Evolutionary conservation across 495 filamentous ascomycete genomes (phyloP).

Genomic region (Neurospora tetraspora): DNA sequence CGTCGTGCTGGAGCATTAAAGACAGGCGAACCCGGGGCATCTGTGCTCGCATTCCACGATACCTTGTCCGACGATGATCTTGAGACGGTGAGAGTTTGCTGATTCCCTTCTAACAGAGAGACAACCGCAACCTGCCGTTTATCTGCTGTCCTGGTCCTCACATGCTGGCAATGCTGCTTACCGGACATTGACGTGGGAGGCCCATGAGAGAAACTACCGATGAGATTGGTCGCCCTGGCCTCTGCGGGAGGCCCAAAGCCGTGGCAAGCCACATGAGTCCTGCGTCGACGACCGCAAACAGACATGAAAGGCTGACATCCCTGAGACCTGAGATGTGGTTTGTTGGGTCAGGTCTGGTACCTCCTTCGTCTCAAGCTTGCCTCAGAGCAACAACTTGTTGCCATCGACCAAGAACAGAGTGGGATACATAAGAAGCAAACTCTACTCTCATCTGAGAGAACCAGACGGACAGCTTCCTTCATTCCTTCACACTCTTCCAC

Average conservation of each 20-base stretch:
- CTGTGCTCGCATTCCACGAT: neutral
- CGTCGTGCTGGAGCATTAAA: neutral
- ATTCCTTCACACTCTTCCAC: neutral
- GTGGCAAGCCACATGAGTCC: neutral
- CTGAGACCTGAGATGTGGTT: neutral
- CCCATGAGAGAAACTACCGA: neutral
- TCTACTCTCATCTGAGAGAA: neutral
- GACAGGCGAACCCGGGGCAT: neutral
- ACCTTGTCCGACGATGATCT: neutral
- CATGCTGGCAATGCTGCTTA: neutral
- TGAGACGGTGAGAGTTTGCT: neutral
- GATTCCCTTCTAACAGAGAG: neutral
- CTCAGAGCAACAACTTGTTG: neutral
- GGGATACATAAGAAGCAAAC: neutral
- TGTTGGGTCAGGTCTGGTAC: neutral
- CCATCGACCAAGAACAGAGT: neutral
- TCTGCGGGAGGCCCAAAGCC: neutral
- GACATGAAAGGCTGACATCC: neutral
- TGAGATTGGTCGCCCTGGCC: neutral
- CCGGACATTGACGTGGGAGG: neutral
- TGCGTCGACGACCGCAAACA: neutral
- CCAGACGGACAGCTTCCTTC: neutral
- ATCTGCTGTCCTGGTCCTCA: neutral
- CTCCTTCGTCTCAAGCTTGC: neutral
- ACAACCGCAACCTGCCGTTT: neutral